These are phyloP conservation scores for Phytophthora vignae DNA, from an alignment of 352 stramenopile species.

Conservation along the genomic window DNA sequence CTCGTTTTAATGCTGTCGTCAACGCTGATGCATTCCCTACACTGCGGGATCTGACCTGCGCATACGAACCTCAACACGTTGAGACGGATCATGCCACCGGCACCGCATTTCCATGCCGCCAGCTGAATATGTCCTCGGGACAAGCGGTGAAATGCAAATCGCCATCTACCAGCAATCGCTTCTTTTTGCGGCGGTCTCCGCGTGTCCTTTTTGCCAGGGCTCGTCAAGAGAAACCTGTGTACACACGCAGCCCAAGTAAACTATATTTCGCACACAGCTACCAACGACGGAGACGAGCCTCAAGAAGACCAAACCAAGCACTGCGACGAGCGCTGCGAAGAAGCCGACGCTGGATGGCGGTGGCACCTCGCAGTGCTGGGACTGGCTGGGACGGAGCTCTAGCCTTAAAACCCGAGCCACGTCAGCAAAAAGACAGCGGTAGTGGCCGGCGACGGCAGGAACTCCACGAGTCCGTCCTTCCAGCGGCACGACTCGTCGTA, in stretches of 20 bases:
- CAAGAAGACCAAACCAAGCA: neutral
- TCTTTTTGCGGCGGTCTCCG: neutral
- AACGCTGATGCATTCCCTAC: no score
- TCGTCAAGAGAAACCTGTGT: neutral
- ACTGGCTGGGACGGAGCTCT: neutral
- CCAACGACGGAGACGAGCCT: neutral
- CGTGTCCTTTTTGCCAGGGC: neutral
- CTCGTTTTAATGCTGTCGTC: no score
- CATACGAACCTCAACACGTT: no score
- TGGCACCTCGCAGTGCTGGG: constrained; percentile 1
- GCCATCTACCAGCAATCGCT: neutral
- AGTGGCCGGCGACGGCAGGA: constrained; percentile 81
- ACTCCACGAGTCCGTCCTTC: constrained; percentile 73
- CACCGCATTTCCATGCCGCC: neutral
- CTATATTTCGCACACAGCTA: no score
- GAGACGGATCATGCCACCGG: no score
- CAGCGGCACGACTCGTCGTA: constrained; percentile 89
- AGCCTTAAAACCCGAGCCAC: constrained; percentile 56
- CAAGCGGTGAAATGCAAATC: neutral
- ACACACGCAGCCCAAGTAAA: neutral
- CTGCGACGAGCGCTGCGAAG: constrained; percentile 21
- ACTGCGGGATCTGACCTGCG: no score
- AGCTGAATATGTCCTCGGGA: neutral
- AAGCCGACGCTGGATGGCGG: neutral
- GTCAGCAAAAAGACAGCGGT: constrained; percentile 69